Evolutionary conservation across 169 alveolate species (phyloP).

Genomic region (Plasmodium coatneyi): DNA sequence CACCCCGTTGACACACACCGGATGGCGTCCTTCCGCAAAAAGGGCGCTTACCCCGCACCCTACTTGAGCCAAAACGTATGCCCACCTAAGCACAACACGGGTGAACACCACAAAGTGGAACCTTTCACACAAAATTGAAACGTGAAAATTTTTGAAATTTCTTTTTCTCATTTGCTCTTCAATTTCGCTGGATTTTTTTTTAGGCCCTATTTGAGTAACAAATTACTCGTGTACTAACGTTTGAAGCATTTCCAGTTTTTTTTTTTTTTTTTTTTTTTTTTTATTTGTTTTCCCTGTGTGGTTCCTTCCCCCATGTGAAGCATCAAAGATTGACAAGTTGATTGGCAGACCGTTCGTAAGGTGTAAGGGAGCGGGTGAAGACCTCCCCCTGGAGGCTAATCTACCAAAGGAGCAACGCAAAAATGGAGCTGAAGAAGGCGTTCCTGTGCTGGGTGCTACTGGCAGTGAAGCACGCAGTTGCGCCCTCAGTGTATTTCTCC

Average conservation of each 20-base stretch:
- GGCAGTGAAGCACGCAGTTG: slow-evolving; percentile 2
- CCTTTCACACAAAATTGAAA: background rate
- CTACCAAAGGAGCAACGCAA: background rate
- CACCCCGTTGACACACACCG: background rate
- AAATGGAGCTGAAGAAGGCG: slow-evolving; percentile 12
- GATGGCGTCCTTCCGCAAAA: background rate
- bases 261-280: background rate
- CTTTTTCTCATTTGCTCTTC: background rate
- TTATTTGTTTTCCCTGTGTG: background rate
- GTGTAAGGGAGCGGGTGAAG: background rate
- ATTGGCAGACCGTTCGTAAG: background rate
- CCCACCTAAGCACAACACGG: background rate
- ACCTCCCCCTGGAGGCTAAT: background rate
- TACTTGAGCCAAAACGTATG: background rate
- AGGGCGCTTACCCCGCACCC: background rate
- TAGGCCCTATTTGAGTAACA: background rate
- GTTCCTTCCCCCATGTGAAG: background rate
- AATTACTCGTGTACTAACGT: background rate
- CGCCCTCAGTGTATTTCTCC: slow-evolving; percentile 17
- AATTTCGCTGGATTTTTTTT: background rate
- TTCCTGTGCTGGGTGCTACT: background rate
- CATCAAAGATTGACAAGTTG: background rate
- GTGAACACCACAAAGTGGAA: background rate
- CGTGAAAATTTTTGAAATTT: background rate
- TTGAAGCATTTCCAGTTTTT: background rate